A percentile compares a stretch with the other conserved stretches of the same genome.
These are phyloP conservation scores for Xerocomellus chrysenteron DNA, from an alignment of 768 basidiomycete species.

Conservation along the genomic window DNA sequence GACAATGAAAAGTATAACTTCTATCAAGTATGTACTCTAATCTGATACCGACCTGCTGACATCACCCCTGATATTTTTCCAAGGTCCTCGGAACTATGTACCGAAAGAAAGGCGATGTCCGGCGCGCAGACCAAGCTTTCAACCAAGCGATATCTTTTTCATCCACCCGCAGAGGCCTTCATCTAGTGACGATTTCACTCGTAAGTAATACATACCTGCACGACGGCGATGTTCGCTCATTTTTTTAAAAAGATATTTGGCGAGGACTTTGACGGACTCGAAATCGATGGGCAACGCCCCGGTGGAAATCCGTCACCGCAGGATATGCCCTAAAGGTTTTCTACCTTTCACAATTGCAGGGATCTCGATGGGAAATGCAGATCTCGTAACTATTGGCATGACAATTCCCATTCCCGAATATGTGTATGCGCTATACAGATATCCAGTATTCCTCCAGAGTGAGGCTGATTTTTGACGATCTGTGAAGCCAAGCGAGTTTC, in stretches of 20 bases:
- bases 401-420: too few species aligned
- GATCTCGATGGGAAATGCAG: too few species aligned
- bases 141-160: not conserved
- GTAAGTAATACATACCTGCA: not conserved
- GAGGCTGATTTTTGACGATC: too few species aligned
- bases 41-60: not conserved
- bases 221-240: not conserved
- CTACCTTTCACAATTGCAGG: too few species aligned
- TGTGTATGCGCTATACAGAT: too few species aligned
- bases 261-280: not conserved
- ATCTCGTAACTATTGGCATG: too few species aligned
- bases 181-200: not conserved
- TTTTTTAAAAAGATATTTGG: not conserved
- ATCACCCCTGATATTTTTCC: not conserved
- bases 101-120: not conserved
- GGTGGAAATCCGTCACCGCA: too few species aligned
- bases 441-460: too few species aligned
- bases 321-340: too few species aligned
- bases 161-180: not conserved
- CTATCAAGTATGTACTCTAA: not conserved
- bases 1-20: not conserved
- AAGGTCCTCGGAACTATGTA: constrained; percentile 4
- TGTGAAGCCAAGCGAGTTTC: too few species aligned
- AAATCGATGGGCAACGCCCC: not conserved
- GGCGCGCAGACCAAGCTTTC: not conserved